These are phyloP conservation scores for Spirogloea muscicola DNA, from an alignment of 139 green algal species.

Conservation along the genomic window DNA sequence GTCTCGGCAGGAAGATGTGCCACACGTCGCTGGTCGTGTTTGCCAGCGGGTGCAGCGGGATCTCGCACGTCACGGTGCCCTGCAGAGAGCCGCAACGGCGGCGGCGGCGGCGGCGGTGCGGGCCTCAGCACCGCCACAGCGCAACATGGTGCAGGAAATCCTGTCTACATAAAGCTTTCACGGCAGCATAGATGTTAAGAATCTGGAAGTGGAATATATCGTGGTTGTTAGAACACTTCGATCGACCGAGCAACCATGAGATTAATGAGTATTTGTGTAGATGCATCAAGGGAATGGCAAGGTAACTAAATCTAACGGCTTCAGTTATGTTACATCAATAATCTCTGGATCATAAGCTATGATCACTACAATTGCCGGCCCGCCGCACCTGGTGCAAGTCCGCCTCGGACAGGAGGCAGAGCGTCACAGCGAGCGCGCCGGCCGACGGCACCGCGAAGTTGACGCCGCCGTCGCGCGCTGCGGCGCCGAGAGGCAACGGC, in stretches of 20 bases:
- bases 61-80: constrained; percentile 36
- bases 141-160: neutral
- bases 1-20: constrained; percentile 72
- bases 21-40: constrained; percentile 85
- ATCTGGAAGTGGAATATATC: neutral
- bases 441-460: constrained; percentile 82
- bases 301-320: neutral
- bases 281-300: neutral
- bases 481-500: constrained; percentile 21
- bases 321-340: neutral
- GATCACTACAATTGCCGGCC: neutral
- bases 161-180: neutral
- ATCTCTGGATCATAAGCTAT: neutral
- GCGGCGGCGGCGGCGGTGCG: neutral
- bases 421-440: constrained; percentile 59
- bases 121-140: neutral
- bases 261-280: neutral
- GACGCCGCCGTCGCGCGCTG: constrained; percentile 31
- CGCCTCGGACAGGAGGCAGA: constrained; percentile 79
- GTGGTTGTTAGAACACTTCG: too few species aligned
- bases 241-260: neutral
- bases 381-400: constrained; percentile 63
- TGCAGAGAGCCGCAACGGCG: neutral
- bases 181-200: neutral
- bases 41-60: constrained; percentile 43